These are phyloP conservation scores for Paramecium tetraurelia DNA, from an alignment of 73 alveolate genomes.

Conservation along the genomic window DNA sequence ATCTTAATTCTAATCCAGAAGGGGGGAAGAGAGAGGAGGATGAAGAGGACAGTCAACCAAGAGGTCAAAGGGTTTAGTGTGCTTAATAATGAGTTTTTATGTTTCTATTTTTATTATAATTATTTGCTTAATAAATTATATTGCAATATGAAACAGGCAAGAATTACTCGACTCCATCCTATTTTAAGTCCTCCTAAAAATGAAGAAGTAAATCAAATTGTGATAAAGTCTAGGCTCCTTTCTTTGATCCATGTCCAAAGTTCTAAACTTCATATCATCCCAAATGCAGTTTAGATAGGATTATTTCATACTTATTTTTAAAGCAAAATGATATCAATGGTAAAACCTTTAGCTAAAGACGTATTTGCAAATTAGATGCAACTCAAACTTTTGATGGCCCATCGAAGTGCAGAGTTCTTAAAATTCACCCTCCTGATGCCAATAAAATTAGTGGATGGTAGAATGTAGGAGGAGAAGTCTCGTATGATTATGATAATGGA, in stretches of 20 bases:
- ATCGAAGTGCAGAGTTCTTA: background rate
- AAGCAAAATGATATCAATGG: background rate
- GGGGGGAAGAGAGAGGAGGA: slow-evolving; percentile 56
- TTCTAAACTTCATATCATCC: slow-evolving; percentile 6
- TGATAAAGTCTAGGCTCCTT: background rate
- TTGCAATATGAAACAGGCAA: slow-evolving; percentile 13
- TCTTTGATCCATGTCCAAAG: slow-evolving; percentile 40
- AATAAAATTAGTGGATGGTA: slow-evolving; percentile 26
- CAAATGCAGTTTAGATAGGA: background rate
- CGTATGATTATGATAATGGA: slow-evolving; percentile 6
- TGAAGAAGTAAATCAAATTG: background rate
- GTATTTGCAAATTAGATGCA: background rate
- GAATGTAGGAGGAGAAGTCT: slow-evolving; percentile 28
- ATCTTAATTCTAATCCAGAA: slow-evolving; percentile 31
- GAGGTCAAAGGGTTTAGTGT: slow-evolving; percentile 51
- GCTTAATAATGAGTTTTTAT: slow-evolving; percentile 31
- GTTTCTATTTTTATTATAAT: background rate
- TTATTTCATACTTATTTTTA: background rate
- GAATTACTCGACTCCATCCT: background rate
- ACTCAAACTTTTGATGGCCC: slow-evolving; percentile 34
- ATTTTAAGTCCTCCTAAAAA: slow-evolving; percentile 9
- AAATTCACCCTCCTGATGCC: background rate
- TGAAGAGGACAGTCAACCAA: slow-evolving; percentile 35
- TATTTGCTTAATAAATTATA: slow-evolving; percentile 38
- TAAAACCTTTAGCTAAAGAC: slow-evolving; percentile 25